These are phyloP conservation scores for Exserohilum turcica DNA, from an alignment of 2,329 filamentous ascomycete genomes.

Conservation along the genomic window DNA sequence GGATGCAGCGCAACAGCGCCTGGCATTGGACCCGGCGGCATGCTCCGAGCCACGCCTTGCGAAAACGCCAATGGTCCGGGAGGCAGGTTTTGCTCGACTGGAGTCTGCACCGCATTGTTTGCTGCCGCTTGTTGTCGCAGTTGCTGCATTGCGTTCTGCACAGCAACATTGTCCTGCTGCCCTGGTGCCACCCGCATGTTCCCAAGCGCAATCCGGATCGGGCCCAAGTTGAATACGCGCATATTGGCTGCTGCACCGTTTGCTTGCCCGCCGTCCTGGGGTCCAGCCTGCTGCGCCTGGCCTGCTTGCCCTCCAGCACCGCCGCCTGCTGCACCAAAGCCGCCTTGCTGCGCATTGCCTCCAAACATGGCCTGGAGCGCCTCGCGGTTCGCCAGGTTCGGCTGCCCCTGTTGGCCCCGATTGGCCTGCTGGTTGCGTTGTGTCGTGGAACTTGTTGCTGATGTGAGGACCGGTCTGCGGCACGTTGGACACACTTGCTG, in stretches of 20 bases:
- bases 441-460: constrained; percentile 34
- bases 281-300: constrained; percentile 16
- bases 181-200: constrained; percentile 40
- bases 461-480: constrained; percentile 73
- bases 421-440: constrained; percentile 36
- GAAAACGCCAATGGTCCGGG: constrained; percentile 15
- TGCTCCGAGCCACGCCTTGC: constrained; percentile 10
- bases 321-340: constrained; percentile 22
- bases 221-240: constrained; percentile 46
- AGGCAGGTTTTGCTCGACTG: constrained; percentile 23
- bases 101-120: constrained; percentile 31
- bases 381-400: constrained; percentile 20
- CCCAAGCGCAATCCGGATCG: constrained; percentile 42
- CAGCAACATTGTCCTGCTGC: constrained; percentile 31
- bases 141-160: constrained; percentile 32
- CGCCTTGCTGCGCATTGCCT: constrained; percentile 25
- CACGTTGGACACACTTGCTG: constrained; percentile 98
- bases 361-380: constrained; percentile 28
- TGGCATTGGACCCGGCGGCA: constrained; percentile 21
- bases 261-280: constrained; percentile 28
- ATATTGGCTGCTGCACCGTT: constrained; percentile 36
- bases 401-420: constrained; percentile 28
- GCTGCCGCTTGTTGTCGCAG: constrained; percentile 30
- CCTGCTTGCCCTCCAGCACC: constrained; percentile 24
- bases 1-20: constrained; percentile 36